phyloP scores from a whole-genome alignment of 345 rosid genomes.

The Boechera stricta region DNA sequence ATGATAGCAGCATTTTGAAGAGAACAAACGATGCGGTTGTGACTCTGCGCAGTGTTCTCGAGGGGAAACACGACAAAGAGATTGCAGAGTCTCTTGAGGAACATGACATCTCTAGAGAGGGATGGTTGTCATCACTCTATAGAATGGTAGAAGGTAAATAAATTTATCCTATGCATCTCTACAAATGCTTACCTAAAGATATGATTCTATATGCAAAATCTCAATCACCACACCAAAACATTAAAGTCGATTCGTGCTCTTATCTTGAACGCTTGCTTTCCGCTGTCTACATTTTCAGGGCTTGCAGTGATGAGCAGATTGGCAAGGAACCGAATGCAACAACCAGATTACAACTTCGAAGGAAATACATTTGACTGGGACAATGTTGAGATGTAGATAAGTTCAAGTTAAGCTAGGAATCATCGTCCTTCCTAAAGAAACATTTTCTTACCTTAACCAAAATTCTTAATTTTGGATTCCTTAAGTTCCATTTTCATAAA shows the following conservation, averaged over 20 bases:
- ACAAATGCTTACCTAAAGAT: conserved; percentile 3
- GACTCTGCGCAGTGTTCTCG: conserved; percentile 74
- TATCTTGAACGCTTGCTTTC: conserved; percentile 10
- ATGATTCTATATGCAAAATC: conserved; percentile 14
- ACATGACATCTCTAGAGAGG: conserved; percentile 60
- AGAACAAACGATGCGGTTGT: conserved; percentile 79
- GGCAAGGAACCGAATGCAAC: conserved; percentile 59
- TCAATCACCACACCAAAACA: background rate
- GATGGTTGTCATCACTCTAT: conserved; percentile 93
- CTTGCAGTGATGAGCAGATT: conserved; percentile 84
- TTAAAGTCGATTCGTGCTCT: conserved; percentile 16
- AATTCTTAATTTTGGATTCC: conserved; percentile 12
- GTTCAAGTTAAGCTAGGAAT: conserved; percentile 30
- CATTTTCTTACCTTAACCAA: conserved; percentile 31
- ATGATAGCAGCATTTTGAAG: conserved; percentile 63
- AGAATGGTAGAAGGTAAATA: conserved; percentile 82
- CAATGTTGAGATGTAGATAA: conserved; percentile 52
- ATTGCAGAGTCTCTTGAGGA: conserved; percentile 61
- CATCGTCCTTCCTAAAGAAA: conserved; percentile 12
- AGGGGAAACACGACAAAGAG: conserved; percentile 73
- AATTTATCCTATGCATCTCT: conserved; percentile 7
- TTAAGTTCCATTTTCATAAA: conserved; percentile 20
- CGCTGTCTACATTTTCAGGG: conserved; percentile 56
- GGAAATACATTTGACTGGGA: conserved; percentile 69
- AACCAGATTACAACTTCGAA: conserved; percentile 49